Base-by-base conservation (phyloP, 805 yeast genomes). In the Nakazawaea ambrosiae region DNA sequence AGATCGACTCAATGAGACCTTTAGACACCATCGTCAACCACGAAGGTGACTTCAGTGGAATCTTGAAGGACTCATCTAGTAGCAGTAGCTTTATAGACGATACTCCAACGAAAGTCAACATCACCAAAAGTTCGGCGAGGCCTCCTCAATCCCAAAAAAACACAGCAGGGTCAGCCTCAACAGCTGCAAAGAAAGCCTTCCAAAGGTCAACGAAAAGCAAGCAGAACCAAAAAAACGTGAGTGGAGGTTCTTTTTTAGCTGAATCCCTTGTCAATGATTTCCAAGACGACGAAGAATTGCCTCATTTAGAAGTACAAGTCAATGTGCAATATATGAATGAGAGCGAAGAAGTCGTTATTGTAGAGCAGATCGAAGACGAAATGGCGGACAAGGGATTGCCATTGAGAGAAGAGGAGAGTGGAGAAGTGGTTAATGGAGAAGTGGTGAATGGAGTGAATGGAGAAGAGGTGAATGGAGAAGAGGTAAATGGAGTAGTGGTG, bases 381-480 rank as follows among this genome's bases (percentile, higher is more conserved):
- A 18, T 34, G 37, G 38, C 37, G 32, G 36, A 32, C 37, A 34
- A 39, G 37, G 37, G 37, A 38, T 17, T 31, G 37, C 37, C 37
- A 33, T 9, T 30, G 6, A 16, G 9, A 9, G 15, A 31, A 31
- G 7, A 18, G 15, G 7, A 14, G 20, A 31, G 15, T 16, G 9
- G 8, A 9, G 33, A 31, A 6, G 23, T 14, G 9, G 8, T 5
- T 12, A 5, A 7, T 9, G 20, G 22, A 27, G 32, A 27, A 17
- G 37, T 27, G 15, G 32, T n/a, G 15, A 32, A 34, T 11, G 17
- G 20, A 14, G 20, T 27, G 20, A 11, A 27, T 4, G n/a, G 14
- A 2, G 37, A 27, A 24, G 37, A 26, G 14, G 24, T 22, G 16
- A 14, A 18, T 12, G 29, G 11, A 17, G 34, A 23, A 16, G 39